A percentile compares a stretch with the other conserved stretches of the same genome.
These are phyloP conservation scores for Oxytropis ochrocephala DNA, from an alignment of 306 rosid genomes.

Conservation along the genomic window DNA sequence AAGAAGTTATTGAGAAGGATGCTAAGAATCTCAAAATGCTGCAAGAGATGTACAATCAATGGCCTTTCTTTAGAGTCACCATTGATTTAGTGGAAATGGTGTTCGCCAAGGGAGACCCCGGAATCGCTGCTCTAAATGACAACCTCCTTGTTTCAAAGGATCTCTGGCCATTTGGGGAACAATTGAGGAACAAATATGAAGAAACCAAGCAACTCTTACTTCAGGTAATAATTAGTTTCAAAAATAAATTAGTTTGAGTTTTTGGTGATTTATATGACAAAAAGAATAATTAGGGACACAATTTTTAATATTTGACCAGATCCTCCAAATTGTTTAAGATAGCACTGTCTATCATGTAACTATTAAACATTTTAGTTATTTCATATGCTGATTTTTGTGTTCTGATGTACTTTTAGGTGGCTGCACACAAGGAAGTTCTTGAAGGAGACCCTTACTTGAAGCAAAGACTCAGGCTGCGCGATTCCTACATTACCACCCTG, in stretches of 20 bases:
- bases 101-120: constrained; percentile 96
- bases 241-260: too few species aligned
- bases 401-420: constrained; percentile 48
- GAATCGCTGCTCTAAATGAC: constrained; percentile 72
- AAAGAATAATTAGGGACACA: too few species aligned
- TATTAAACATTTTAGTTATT: neutral
- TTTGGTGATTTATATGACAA: too few species aligned
- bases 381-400: neutral
- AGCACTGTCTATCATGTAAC: too few species aligned
- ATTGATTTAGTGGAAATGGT: constrained; percentile 97
- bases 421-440: constrained; percentile 91
- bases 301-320: too few species aligned
- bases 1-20: constrained; percentile 50
- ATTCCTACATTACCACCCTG: constrained; percentile 86
- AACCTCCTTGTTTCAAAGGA: constrained; percentile 85
- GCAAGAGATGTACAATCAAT: constrained; percentile 80
- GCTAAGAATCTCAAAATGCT: constrained; percentile 70
- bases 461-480: constrained; percentile 88
- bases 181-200: constrained; percentile 60
- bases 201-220: constrained; percentile 76
- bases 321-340: too few species aligned
- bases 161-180: constrained; percentile 73
- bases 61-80: constrained; percentile 99
- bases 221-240: too few species aligned
- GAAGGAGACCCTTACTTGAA: constrained; percentile 89